Conservation (phyloP, 2,329 filamentous ascomycete species). For the Tolypocladium album region DNA sequence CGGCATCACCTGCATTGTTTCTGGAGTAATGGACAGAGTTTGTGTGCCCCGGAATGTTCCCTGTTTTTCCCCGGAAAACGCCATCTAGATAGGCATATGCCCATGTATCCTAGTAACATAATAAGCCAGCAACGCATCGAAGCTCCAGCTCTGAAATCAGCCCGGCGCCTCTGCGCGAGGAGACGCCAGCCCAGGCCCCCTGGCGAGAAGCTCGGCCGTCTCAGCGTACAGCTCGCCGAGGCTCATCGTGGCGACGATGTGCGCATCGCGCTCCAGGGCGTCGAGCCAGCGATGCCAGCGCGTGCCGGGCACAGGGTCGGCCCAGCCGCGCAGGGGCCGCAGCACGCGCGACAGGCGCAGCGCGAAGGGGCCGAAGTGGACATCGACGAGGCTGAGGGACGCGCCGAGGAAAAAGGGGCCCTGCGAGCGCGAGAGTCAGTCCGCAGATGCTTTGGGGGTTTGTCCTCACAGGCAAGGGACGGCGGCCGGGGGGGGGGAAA, state of each 20-base stretch:
- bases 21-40: neutral
- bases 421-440: constrained; percentile 7
- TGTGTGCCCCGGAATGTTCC: too few relatives aligned
- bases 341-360: constrained; percentile 57
- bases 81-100: neutral
- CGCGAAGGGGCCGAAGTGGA: constrained; percentile 68
- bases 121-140: neutral
- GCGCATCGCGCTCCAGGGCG: constrained; percentile 54
- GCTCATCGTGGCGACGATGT: constrained; percentile 58
- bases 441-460: neutral
- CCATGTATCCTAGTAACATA: too few relatives aligned
- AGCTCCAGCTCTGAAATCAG: neutral
- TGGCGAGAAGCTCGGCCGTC: constrained; percentile 46
- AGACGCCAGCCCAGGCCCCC: neutral
- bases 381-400: constrained; percentile 54
- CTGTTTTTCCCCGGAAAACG: neutral
- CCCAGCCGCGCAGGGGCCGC: constrained; percentile 55
- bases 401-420: constrained; percentile 59
- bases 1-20: neutral
- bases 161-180: neutral
- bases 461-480: neutral
- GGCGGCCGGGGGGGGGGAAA: neutral
- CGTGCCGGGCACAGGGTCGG: constrained; percentile 48
- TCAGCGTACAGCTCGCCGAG: constrained; percentile 37
- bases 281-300: constrained; percentile 61